Evolutionary conservation across 768 basidiomycete species (phyloP), one percentile per base, ranked within the genome.

Genomic region (Myochromella boudieri): DNA sequence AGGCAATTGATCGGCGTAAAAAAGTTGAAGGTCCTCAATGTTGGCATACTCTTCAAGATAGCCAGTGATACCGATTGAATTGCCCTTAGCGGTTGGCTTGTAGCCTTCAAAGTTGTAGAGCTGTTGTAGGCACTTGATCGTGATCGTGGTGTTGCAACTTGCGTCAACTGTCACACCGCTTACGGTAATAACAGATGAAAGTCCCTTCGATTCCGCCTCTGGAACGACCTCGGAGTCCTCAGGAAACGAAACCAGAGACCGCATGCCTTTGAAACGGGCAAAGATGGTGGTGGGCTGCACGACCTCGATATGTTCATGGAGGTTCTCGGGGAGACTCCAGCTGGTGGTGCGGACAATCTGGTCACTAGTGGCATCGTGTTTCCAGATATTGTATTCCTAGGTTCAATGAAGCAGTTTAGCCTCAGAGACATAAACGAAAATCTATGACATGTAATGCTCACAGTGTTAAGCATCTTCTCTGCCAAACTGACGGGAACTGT

Each of bases 281-380:
- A 87, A 89, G 60, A 78, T 74, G 1, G 84, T 87, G 0, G 87
- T 87, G 0, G 86, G 86, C 46, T 85, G 81, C 24, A 88, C 67
- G 25, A 87, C 64, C 37, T 86, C 82, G 42, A 87, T 59, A 56
- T 87, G 84, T 1, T 69, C 68, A 50, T 83, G 76, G 24, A 87
- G 53, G 39, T 72, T 53, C 22, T 67, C 68, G 0, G 86, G 86
- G 14, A 88, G 71, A 50, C 78, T 82, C 63, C 85, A 88, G 48
- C 69, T 70, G 3, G 78, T 80, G 3, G 87, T 84, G 53, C 87
- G 75, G 33, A 87, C 69, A 26, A 85, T 61, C 18, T 67, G 67
- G 38, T 78, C 75, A 0, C 75, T 80, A 27, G 65, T 75, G 11
- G 60, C 60, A 3, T 60, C 55, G 53, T 85, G 76, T 24, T 68